Conservation (phyloP, 2,329 filamentous ascomycete species). For the Calycina herbarum region DNA sequence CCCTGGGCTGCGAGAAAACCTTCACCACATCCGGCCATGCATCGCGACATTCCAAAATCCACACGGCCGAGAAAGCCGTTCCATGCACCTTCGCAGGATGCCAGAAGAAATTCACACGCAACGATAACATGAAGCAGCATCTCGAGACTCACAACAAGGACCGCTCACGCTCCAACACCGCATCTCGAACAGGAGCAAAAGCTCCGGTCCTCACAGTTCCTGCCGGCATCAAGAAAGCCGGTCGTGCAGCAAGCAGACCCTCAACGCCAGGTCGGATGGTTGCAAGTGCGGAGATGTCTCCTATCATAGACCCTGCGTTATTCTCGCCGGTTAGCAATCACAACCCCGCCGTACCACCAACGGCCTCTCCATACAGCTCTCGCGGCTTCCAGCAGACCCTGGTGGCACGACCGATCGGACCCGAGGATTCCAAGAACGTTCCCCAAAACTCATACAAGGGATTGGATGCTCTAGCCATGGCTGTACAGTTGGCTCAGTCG, state of each 20-base stretch:
- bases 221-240: conserved; percentile 34
- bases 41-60: conserved; percentile 82
- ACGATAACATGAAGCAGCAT: conserved; percentile 88
- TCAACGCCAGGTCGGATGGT: conserved; percentile 1
- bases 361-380: not conserved
- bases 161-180: conserved; percentile 29
- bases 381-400: not conserved
- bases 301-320: conserved; percentile 16
- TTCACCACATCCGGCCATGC: conserved; percentile 85
- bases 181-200: conserved; percentile 35
- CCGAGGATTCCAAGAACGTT: not conserved
- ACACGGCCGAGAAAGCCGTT: conserved; percentile 78
- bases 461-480: conserved; percentile 21
- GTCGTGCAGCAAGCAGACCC: conserved; percentile 8
- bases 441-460: conserved; percentile 5
- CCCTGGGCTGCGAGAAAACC: conserved; percentile 71
- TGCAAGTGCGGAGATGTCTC: not conserved
- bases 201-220: conserved; percentile 31
- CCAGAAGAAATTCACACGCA: conserved; percentile 77
- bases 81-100: conserved; percentile 67
- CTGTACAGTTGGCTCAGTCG: conserved; percentile 4
- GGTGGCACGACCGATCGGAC: conserved; percentile 2
- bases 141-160: conserved; percentile 73
- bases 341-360: conserved; percentile 4
- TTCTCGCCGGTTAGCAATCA: conserved; percentile 2